Conservation (phyloP, 345 rosid genomes). For the Populus ilicifolia region DNA sequence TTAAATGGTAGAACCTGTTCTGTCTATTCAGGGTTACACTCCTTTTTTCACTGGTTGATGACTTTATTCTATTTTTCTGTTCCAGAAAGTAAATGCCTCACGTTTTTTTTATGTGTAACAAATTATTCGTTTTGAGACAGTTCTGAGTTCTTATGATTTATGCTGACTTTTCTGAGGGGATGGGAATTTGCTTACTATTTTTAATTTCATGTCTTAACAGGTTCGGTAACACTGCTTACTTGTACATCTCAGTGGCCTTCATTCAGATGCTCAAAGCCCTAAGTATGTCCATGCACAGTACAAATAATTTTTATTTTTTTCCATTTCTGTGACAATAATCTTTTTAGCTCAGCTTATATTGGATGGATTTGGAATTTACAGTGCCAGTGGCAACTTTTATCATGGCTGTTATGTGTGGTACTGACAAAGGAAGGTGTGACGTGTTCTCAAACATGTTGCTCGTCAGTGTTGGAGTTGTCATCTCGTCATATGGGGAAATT, state of each 20-base stretch:
- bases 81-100: neutral
- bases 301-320: neutral
- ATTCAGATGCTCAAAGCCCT: slow-evolving; percentile 99
- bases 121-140: neutral
- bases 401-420: slow-evolving; percentile 87
- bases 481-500: slow-evolving; percentile 95
- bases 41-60: neutral
- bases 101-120: neutral
- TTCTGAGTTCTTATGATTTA: neutral
- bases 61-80: neutral
- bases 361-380: slow-evolving; percentile 41
- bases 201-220: slow-evolving; percentile 38
- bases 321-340: slow-evolving; percentile 1
- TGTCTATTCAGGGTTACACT: neutral
- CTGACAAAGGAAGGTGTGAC: slow-evolving; percentile 85
- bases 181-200: neutral
- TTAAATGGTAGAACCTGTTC: neutral
- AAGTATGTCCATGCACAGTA: slow-evolving; percentile 53
- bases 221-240: slow-evolving; percentile 95
- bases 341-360: slow-evolving; percentile 18
- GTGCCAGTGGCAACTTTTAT: slow-evolving; percentile 95
- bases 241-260: slow-evolving; percentile 91
- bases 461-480: slow-evolving; percentile 90
- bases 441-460: slow-evolving; percentile 91
- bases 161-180: neutral